Percentiles rank a stretch among this genome's conserved stretches.
Evolutionary conservation across 2,329 filamentous ascomycete genomes (phyloP).

Genomic region (Gyromitra esculenta): DNA sequence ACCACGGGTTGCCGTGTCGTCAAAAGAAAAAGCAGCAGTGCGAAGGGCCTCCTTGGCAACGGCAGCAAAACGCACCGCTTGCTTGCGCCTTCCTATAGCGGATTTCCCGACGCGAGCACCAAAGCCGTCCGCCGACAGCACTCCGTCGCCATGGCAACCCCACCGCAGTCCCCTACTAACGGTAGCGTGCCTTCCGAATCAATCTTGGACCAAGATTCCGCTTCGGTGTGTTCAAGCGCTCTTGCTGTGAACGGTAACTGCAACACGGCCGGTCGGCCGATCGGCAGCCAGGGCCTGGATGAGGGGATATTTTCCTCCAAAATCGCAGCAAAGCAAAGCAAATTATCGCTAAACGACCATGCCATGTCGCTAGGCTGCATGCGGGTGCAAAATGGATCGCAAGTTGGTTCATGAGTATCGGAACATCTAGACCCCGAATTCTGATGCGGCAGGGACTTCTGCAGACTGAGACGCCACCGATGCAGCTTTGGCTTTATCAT

Average conservation of each 20-base stretch:
- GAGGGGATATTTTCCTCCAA: conserved; percentile 37
- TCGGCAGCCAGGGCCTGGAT: conserved; percentile 42
- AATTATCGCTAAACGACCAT: conserved; percentile 42
- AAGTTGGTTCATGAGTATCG: conserved; percentile 45
- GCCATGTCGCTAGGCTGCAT: conserved; percentile 24
- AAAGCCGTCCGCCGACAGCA: background rate
- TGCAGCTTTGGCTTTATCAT: conserved; percentile 36
- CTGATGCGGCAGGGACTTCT: conserved; percentile 40
- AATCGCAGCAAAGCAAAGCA: conserved; percentile 18
- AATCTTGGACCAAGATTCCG: conserved; percentile 50
- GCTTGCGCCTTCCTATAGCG: conserved; percentile 30
- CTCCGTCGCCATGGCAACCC: conserved; percentile 44
- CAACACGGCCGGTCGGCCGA: conserved; percentile 48
- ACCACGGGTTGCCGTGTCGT: conserved; percentile 36
- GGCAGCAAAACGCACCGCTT: conserved; percentile 31
- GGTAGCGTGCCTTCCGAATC: conserved; percentile 45
- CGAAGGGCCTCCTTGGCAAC: conserved; percentile 34
- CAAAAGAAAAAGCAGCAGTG: conserved; percentile 19
- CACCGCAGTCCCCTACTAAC: conserved; percentile 25
- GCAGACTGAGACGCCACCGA: conserved; percentile 26
- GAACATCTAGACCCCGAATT: conserved; percentile 42
- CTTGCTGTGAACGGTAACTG: conserved; percentile 44
- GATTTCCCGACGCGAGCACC: conserved; percentile 4
- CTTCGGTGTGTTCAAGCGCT: conserved; percentile 1
- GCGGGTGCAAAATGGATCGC: conserved; percentile 39